Evolutionary conservation across 1,284 basidiomycete species (phyloP).

Genomic region (Mycena sp.): DNA sequence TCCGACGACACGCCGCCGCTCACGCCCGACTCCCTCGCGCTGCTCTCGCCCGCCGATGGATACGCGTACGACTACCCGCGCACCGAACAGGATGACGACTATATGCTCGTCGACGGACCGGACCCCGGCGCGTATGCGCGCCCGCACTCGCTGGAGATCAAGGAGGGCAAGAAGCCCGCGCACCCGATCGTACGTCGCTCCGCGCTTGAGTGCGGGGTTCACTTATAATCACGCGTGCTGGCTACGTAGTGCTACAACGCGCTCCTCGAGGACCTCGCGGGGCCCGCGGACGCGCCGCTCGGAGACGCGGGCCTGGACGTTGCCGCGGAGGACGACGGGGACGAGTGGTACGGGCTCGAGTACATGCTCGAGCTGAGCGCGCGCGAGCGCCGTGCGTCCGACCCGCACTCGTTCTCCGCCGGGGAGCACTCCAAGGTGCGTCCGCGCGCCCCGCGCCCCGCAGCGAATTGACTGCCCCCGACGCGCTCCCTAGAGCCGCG

Average conservation of each 20-base stretch:
- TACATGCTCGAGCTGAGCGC: constrained; percentile 55
- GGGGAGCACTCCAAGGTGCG: constrained; percentile 55
- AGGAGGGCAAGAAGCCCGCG: constrained; percentile 38
- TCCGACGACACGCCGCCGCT: constrained; percentile 30
- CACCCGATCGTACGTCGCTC: constrained; percentile 28
- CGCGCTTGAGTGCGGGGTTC: neutral
- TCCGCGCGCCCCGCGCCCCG: neutral
- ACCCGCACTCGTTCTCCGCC: constrained; percentile 35
- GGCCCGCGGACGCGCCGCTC: neutral
- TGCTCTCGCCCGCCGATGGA: constrained; percentile 7
- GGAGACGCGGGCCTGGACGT: neutral
- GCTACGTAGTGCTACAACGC: constrained; percentile 24
- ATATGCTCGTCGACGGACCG: constrained; percentile 1
- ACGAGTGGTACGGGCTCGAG: constrained; percentile 56
- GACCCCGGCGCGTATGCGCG: neutral
- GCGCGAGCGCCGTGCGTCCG: constrained; percentile 47
- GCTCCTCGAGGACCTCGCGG: constrained; percentile 24
- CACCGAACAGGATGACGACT: neutral
- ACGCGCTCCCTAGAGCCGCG: constrained; percentile 44
- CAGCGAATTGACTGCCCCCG: neutral
- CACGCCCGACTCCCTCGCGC: constrained; percentile 25
- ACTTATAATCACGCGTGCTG: too few species aligned
- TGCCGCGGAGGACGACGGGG: constrained; percentile 32
- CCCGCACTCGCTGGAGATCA: constrained; percentile 33
- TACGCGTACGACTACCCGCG: constrained; percentile 5